Evolutionary conservation across 805 yeast species (phyloP).

Genomic region (Saturnispora hagleri): DNA sequence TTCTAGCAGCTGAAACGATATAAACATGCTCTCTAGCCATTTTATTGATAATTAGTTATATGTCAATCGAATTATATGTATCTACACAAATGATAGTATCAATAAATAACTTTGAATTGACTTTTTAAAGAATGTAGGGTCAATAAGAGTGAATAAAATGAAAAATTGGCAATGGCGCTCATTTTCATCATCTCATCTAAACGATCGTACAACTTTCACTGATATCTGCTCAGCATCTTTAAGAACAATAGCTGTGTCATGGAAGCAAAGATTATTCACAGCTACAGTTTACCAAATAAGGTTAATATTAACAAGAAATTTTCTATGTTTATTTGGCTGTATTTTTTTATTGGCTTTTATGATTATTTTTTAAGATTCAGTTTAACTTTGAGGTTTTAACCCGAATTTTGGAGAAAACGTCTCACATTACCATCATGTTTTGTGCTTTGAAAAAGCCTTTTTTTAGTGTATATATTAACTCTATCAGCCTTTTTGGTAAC

Average conservation of each 20-base stretch:
- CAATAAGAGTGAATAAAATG: not conserved
- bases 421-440: no score
- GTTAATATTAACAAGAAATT: no score
- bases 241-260: not conserved
- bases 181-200: not conserved
- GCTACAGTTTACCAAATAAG: no score
- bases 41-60: not conserved
- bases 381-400: no score
- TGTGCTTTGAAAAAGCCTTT: no score
- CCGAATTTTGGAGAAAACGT: no score
- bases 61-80: not conserved
- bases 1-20: constrained; percentile 86
- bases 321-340: no score
- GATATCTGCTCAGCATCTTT: not conserved
- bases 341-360: no score
- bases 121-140: not conserved
- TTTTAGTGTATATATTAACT: no score
- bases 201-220: constrained; percentile 1
- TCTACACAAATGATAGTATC: not conserved
- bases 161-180: not conserved
- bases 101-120: not conserved
- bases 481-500: no score
- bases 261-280: no score
- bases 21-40: constrained; percentile 47
- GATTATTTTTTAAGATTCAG: no score